Evolutionary conservation across 768 basidiomycete genomes (phyloP), one percentile per base, ranked within the genome.

Genomic region (Leucogyrophana mollusca): DNA sequence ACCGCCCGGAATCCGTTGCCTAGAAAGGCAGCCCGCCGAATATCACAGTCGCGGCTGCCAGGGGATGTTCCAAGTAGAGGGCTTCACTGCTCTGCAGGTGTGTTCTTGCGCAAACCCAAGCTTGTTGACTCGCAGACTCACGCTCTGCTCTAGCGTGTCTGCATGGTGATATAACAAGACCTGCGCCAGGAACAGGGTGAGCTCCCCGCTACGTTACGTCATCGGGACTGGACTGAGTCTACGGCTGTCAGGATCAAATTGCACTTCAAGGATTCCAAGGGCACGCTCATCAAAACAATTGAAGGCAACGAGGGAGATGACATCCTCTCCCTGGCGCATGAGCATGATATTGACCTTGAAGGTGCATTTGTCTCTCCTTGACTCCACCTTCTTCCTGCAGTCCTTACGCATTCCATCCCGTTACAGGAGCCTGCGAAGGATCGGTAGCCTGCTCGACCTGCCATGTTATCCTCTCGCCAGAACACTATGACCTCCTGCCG

Each of bases 401-500:
- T n/a, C n/a, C n/a, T n/a, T 32, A 30, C 36, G 30, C 43, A 27
- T 40, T 45, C 13, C 13, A 30, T 13, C 27, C 27, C 27, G 6
- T 18, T 17, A 36, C 42, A 96, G 94, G 94, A 47, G 95, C 95
- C 21, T 99, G 96, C 66, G 95, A 98, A 72, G 89, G 92, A 33
- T 95, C 93, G 1, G 80, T 96, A 39, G 95, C 95, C 13, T 99
- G 95, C 62, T 97, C 95, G 11, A 99, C 95, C 17, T 99, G 95
- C 64, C 95, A 99, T 64, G 81, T 98, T 46, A 91, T 99, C 14
- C 56, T 63, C 24, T 55, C 51, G 20, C 78, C 78, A 17, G 84
- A 93, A 58, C 75, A 84, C 50, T 97, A 94, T 62, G 90, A 97
- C 64, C 63, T 78, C 38, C 77, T 98, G 3, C 87, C 90, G 1